Base-by-base conservation (phyloP, 768 basidiomycete genomes). In the Boletellus sp. region DNA sequence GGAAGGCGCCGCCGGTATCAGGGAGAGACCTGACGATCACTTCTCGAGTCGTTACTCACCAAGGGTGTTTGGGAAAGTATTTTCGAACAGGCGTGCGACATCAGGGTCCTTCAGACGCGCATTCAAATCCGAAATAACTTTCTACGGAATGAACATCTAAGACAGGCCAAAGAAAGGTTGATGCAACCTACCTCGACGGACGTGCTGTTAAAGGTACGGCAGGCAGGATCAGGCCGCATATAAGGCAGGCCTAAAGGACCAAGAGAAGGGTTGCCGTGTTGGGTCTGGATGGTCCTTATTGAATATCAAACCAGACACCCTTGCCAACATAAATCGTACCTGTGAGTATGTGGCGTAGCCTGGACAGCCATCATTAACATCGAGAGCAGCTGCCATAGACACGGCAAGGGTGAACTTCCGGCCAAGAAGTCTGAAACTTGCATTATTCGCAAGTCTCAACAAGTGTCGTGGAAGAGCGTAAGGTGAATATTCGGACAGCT, bases 41-140 rank as follows among this genome's bases (percentile, higher is more conserved):
- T 20, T 35, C 2, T 32, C 35, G 26, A 42, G 34, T 47, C 12
- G 28, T 9, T 26, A 61, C 73, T 51, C 55, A 86, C 86, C 87
- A 39, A 90, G 76, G 0, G 88, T 90, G 57, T 88, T 88, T 3
- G 88, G 88, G 60, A 89, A 88, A 1, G 87, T 84, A 53, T 90
- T 90, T 65, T 89, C 87, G 55, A 90, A 90, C 19, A 90, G 63
- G 43, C 85, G 78, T 12, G 87, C 88, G 45, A 90, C 55, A 58
- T 90, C 88, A 0, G 87, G 84, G 60, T 90, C 85, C 62, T 82
- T 88, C 49, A 90, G 70, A 39, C 83, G 74, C 16, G 70, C 63
- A 37, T 78, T 88, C 84, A 88, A 85, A 64, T 90, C 84, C n/a
- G 54, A 57, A 26, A 90, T 84, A 24, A 89, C 85, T 75, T 79